Conservation (phyloP, 73 alveolate species). For the Paramecium bursaria region DNA sequence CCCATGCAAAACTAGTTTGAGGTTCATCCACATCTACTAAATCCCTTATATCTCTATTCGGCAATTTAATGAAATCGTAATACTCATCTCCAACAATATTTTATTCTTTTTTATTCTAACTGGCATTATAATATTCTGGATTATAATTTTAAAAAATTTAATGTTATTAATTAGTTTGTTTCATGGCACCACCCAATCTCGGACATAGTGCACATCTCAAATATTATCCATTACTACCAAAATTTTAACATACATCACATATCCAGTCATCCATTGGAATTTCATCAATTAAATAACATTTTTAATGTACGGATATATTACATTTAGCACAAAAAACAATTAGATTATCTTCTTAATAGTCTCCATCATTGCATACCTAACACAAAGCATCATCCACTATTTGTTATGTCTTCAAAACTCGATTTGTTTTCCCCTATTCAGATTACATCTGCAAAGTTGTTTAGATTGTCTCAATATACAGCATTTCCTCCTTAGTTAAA, state of each 20-base stretch:
- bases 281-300: conserved; percentile 66
- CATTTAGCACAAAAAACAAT: conserved; percentile 72
- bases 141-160: conserved; percentile 33
- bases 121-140: conserved; percentile 52
- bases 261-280: conserved; percentile 72
- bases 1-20: conserved; percentile 48
- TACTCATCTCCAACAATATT: conserved; percentile 51
- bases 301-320: conserved; percentile 69
- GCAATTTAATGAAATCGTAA: conserved; percentile 55
- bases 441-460: not conserved
- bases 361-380: conserved; percentile 71
- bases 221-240: conserved; percentile 64
- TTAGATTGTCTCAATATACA: conserved; percentile 30
- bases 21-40: conserved; percentile 59
- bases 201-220: conserved; percentile 70
- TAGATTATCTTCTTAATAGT: conserved; percentile 71
- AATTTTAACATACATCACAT: conserved; percentile 65
- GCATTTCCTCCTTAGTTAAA: conserved; percentile 22
- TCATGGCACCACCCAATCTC: conserved; percentile 73
- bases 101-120: conserved; percentile 1
- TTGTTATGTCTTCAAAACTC: not conserved
- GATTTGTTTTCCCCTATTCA: not conserved
- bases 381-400: conserved; percentile 69
- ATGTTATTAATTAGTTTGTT: conserved; percentile 42
- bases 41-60: conserved; percentile 50